Evolutionary conservation across 1,284 basidiomycete genomes (phyloP).

Genomic region (Fomes fomentarius): DNA sequence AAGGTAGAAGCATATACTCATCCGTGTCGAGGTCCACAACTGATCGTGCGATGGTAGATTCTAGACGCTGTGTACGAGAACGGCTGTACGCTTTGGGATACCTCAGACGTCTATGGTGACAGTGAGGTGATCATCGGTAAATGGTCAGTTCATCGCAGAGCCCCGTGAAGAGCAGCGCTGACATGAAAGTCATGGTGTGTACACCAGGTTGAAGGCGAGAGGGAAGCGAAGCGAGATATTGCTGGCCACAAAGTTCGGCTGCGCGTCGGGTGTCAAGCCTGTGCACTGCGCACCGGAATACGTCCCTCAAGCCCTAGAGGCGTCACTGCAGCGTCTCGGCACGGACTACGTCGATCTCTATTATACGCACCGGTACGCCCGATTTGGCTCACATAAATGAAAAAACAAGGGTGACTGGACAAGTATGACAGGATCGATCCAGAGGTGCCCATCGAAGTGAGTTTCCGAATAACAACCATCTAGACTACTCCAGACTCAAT

Average conservation of each 20-base stretch:
- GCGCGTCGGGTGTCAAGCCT: slow-evolving; percentile 20
- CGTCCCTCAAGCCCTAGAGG: slow-evolving; percentile 37
- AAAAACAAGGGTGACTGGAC: no score
- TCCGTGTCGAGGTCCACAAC: not conserved
- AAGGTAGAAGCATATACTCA: slow-evolving; percentile 21
- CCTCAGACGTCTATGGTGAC: slow-evolving; percentile 35
- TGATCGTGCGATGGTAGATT: slow-evolving; percentile 18
- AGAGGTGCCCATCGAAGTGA: not conserved
- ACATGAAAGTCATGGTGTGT: not conserved
- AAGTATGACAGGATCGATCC: not conserved
- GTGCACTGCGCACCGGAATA: slow-evolving; percentile 36
- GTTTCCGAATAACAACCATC: not conserved
- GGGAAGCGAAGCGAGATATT: slow-evolving; percentile 46
- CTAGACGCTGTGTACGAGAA: slow-evolving; percentile 32
- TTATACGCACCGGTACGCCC: slow-evolving; percentile 43
- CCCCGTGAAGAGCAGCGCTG: not conserved
- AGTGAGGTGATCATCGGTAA: slow-evolving; percentile 35
- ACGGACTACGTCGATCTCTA: slow-evolving; percentile 50
- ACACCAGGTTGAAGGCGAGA: slow-evolving; percentile 39
- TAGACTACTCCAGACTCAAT: not conserved
- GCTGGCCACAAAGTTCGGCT: slow-evolving; percentile 56
- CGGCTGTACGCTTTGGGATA: slow-evolving; percentile 36
- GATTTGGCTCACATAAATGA: not conserved
- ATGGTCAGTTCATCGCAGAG: slow-evolving; percentile 25
- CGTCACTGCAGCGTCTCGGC: slow-evolving; percentile 44